These are phyloP conservation scores for Backusella tarrabulga DNA, from an alignment of 192 early-diverging fungal genomes.

Conservation along the genomic window DNA sequence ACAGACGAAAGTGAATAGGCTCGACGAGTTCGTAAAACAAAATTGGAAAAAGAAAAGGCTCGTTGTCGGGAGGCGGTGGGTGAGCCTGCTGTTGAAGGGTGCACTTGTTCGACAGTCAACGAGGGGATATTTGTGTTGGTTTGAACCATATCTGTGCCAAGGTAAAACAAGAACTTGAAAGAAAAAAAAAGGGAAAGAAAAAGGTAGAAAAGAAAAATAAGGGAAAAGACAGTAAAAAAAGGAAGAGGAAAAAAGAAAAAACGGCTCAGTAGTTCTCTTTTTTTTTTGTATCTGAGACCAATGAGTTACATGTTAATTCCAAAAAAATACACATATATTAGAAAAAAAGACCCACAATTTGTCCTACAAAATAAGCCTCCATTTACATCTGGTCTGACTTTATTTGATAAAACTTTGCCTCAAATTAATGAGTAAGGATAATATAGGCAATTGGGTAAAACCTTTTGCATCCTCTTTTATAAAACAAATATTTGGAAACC, in stretches of 20 bases:
- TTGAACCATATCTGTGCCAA: neutral
- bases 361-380: neutral
- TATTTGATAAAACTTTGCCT: conserved; percentile 18
- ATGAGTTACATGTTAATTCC: neutral
- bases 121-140: neutral
- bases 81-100: neutral
- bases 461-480: conserved; percentile 20
- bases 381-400: neutral
- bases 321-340: neutral
- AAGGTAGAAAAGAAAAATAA: neutral
- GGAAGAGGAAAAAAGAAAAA: neutral
- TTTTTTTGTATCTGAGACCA: neutral
- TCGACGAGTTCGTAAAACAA: conserved; percentile 27
- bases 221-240: neutral
- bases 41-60: conserved; percentile 14
- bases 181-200: neutral
- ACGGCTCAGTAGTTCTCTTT: neutral
- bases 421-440: conserved; percentile 41
- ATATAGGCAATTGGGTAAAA: conserved; percentile 38
- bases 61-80: conserved; percentile 2
- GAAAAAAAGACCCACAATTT: neutral
- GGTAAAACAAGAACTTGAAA: neutral
- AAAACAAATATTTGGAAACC: conserved; percentile 26
- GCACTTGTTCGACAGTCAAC: neutral
- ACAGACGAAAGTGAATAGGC: conserved; percentile 37